Conservation (phyloP, 768 basidiomycete genomes). For the Suillus spraguei region DNA sequence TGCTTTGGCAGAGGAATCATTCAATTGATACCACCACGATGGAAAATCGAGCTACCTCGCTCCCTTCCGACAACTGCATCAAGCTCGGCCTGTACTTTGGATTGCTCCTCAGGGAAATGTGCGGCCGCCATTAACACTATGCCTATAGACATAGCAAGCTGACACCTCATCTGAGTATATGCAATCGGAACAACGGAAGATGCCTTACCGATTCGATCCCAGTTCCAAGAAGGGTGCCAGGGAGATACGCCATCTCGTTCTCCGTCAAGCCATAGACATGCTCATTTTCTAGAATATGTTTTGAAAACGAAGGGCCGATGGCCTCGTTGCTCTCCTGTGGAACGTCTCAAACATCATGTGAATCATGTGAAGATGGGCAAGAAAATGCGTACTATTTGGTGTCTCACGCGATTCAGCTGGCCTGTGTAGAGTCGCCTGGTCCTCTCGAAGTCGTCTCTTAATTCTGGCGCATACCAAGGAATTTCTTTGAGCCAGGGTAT, state of each 20-base stretch:
- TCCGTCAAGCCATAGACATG: slow-evolving; percentile 21
- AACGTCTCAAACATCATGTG: background rate
- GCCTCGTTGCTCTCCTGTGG: background rate
- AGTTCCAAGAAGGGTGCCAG: slow-evolving; percentile 60
- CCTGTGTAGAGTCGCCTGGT: background rate
- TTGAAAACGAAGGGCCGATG: background rate
- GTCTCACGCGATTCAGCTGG: background rate
- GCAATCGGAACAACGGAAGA: background rate
- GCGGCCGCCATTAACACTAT: background rate
- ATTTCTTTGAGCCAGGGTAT: background rate
- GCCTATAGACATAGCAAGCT: background rate
- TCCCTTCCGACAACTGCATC: background rate
- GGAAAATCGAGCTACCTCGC: background rate
- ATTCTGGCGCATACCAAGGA: background rate
- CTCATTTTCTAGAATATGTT: background rate
- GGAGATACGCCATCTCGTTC: slow-evolving; percentile 54
- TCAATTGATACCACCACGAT: background rate
- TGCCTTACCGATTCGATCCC: slow-evolving; percentile 49
- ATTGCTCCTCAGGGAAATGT: background rate
- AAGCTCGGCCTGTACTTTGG: background rate
- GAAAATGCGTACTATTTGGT: background rate
- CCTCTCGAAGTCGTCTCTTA: background rate
- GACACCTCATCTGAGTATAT: background rate
- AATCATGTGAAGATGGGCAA: background rate
- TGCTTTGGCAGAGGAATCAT: slow-evolving; percentile 13